A percentile compares a stretch with the other conserved stretches of the same genome.
phyloP scores from a whole-genome alignment of 1,284 basidiomycete genomes.

The Lentinula novae-zelandiae region DNA sequence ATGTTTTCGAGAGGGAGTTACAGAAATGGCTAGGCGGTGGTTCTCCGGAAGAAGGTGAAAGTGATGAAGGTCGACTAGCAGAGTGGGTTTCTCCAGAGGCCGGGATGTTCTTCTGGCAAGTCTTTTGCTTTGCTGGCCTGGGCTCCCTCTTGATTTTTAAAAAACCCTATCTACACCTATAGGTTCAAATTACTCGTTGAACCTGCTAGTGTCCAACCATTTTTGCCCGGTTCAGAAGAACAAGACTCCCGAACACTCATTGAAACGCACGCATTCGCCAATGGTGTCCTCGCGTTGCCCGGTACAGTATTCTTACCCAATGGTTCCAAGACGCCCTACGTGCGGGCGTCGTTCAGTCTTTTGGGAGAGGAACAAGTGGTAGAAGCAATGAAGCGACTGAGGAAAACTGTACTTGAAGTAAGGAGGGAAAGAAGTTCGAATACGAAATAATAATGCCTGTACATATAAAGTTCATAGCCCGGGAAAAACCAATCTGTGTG shows the following conservation, averaged over 20 bases:
- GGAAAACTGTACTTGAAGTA: conserved; percentile 55
- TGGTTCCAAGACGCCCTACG: conserved; percentile 63
- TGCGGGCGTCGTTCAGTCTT: conserved; percentile 80
- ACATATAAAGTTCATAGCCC: neutral
- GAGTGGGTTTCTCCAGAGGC: conserved; percentile 86
- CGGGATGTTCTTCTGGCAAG: conserved; percentile 89
- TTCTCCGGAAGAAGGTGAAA: neutral
- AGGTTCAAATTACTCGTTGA: conserved; percentile 67
- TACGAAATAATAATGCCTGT: neutral
- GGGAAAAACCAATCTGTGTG: no score
- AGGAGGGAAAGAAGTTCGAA: conserved; percentile 16
- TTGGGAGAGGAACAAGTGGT: conserved; percentile 69
- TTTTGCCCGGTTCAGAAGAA: conserved; percentile 1
- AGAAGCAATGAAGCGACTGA: conserved; percentile 69
- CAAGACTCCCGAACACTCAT: conserved; percentile 81
- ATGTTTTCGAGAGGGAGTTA: conserved; percentile 68
- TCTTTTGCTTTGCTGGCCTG: conserved; percentile 18
- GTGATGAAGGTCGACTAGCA: conserved; percentile 39
- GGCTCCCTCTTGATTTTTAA: neutral
- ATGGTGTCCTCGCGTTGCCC: conserved; percentile 87
- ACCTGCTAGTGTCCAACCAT: conserved; percentile 32
- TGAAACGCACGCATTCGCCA: conserved; percentile 71
- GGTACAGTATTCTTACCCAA: conserved; percentile 77
- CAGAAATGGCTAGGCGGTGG: conserved; percentile 9
- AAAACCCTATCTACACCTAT: conserved; percentile 1